Percentiles rank a stretch among this genome's conserved stretches.
phyloP scores from a whole-genome alignment of 768 basidiomycete genomes.

The Leccinum imitatum region DNA sequence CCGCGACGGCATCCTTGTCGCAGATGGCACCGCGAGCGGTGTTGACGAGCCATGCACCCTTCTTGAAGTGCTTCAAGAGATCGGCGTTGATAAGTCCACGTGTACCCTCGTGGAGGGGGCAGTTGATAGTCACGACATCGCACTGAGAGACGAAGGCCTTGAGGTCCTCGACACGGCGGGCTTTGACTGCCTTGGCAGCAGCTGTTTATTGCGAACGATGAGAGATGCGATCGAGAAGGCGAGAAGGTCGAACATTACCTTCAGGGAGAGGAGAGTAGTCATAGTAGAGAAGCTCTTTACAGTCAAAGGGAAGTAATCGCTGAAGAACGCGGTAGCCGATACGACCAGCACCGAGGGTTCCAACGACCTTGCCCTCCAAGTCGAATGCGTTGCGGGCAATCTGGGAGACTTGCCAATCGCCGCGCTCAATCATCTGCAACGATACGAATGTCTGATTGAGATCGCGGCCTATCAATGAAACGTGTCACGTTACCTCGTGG shows the following conservation, averaged over 20 bases:
- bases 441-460: not conserved
- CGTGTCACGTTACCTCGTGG: conserved; percentile 58
- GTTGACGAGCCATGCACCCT: conserved; percentile 91
- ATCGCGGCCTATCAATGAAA: not conserved
- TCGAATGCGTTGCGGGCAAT: conserved; percentile 84
- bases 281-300: conserved; percentile 89
- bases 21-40: conserved; percentile 92
- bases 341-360: conserved; percentile 80
- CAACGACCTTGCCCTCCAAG: conserved; percentile 88
- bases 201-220: conserved; percentile 32
- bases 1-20: conserved; percentile 77
- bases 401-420: conserved; percentile 86
- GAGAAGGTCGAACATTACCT: conserved; percentile 32
- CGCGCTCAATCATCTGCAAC: conserved; percentile 70
- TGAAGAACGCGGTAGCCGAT: conserved; percentile 89
- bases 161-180: conserved; percentile 75
- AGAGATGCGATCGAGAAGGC: not conserved
- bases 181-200: conserved; percentile 64
- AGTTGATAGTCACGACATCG: conserved; percentile 85
- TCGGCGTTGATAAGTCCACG: conserved; percentile 78
- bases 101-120: conserved; percentile 85
- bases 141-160: conserved; percentile 62
- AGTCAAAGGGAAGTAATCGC: conserved; percentile 78
- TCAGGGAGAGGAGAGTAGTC: conserved; percentile 76
- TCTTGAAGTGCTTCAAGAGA: conserved; percentile 85